A percentile compares a stretch with the other conserved stretches of the same genome.
phyloP scores from a whole-genome alignment of 148 eudicot species.

The Chenopodium album region DNA sequence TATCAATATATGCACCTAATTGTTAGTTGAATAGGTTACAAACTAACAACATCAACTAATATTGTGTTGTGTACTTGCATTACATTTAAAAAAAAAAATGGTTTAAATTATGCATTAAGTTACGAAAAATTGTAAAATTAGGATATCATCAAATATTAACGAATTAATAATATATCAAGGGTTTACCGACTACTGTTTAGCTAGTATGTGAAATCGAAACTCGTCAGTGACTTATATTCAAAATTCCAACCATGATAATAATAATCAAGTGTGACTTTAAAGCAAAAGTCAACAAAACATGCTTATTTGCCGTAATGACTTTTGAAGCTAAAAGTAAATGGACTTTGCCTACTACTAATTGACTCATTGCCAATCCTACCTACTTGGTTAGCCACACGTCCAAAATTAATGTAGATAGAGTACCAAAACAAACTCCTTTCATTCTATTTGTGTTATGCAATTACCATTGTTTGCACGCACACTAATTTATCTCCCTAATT shows the following conservation, averaged over 20 bases:
- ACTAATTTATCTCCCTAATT: not conserved
- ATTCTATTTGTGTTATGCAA: too few species aligned
- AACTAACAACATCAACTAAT: too few species aligned
- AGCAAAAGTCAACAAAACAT: not conserved
- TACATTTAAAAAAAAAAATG: too few species aligned
- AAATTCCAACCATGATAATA: not conserved
- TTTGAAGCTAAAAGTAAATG: not conserved
- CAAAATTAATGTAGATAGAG: not conserved
- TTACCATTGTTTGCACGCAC: not conserved
- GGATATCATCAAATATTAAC: too few species aligned
- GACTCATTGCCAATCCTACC: not conserved
- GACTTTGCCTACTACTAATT: constrained; percentile 2
- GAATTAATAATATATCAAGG: too few species aligned
- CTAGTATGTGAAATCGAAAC: not conserved
- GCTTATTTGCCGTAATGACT: not conserved
- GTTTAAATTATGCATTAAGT: too few species aligned
- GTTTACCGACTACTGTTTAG: too few species aligned
- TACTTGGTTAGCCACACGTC: not conserved
- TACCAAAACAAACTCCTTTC: not conserved
- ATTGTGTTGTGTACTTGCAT: too few species aligned
- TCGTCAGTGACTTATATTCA: not conserved
- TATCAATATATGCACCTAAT: too few species aligned
- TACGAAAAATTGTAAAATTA: too few species aligned
- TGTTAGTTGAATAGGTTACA: too few species aligned
- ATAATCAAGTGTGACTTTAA: not conserved